Percentiles rank a stretch among this genome's conserved stretches.
phyloP scores from a whole-genome alignment of 1,139 yeast genomes.

The Yueomyces sp. region DNA sequence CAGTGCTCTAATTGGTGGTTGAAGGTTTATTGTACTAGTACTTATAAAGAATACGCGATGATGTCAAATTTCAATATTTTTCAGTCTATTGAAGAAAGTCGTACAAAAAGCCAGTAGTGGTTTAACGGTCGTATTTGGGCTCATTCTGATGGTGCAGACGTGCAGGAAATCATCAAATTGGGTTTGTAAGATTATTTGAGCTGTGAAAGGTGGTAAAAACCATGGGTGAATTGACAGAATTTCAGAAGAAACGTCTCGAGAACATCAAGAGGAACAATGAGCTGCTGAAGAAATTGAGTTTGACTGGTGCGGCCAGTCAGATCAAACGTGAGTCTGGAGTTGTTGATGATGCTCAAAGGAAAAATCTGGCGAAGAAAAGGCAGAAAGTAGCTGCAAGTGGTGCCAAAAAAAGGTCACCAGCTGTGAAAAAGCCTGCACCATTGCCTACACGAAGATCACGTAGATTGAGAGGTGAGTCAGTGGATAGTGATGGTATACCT shows the following conservation, averaged over 20 bases:
- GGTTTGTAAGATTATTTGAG: too few relatives aligned
- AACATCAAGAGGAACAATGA: constrained; percentile 46
- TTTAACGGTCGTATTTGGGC: too few relatives aligned
- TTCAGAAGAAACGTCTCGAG: constrained; percentile 57
- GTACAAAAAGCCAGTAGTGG: too few relatives aligned
- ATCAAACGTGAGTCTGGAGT: constrained; percentile 23
- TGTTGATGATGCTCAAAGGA: constrained; percentile 10
- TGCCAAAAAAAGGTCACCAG: constrained; percentile 8
- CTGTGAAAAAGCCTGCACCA: constrained; percentile 18
- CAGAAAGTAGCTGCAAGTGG: constrained; percentile 6
- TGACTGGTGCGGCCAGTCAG: constrained; percentile 29
- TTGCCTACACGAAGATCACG: constrained; percentile 51
- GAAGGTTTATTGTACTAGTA: background rate
- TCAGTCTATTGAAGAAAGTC: too few relatives aligned
- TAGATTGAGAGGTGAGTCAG: constrained; percentile 47
- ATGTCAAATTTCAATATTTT: too few relatives aligned
- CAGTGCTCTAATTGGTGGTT: background rate
- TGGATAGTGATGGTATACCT: constrained; percentile 18
- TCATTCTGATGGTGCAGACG: too few relatives aligned
- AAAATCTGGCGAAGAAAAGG: constrained; percentile 12
- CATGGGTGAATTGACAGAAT: constrained; percentile 38
- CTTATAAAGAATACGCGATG: background rate
- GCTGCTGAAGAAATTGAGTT: constrained; percentile 34
- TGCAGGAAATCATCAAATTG: too few relatives aligned
- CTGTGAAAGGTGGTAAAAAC: too few relatives aligned